Conservation (phyloP, 164 flowering plant species). For the Umbilicus rupestris region DNA sequence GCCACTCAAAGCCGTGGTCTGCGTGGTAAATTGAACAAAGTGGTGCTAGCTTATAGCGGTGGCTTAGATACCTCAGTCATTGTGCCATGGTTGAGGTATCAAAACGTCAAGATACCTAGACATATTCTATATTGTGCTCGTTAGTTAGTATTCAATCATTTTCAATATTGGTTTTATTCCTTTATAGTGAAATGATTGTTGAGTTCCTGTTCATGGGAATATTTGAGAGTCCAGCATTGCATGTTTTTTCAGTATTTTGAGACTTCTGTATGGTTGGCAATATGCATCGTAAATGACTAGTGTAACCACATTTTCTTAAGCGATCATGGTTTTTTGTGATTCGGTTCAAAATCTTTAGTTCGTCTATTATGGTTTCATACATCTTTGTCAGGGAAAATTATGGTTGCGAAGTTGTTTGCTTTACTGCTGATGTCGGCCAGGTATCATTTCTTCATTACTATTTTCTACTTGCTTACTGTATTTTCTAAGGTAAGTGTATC, state of each 20-base stretch:
- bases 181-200: too few species aligned
- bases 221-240: neutral
- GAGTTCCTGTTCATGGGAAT: too few species aligned
- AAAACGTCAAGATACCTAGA: neutral
- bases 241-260: neutral
- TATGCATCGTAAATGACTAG: too few species aligned
- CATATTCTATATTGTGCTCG: neutral
- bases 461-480: neutral
- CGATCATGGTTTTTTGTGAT: too few species aligned
- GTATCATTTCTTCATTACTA: conserved; percentile 25
- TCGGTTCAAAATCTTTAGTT: neutral
- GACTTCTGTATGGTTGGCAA: neutral
- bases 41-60: conserved; percentile 93
- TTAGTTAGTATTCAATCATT: neutral
- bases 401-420: conserved; percentile 97
- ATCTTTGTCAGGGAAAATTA: conserved; percentile 70
- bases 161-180: neutral
- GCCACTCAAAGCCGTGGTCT: conserved; percentile 28
- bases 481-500: neutral
- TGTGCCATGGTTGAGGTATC: conserved; percentile 92
- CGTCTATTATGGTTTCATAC: neutral
- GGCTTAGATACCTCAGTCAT: conserved; percentile 97
- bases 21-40: conserved; percentile 78
- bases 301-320: too few species aligned
- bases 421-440: conserved; percentile 99